Evolutionary conservation across 2,329 filamentous ascomycete species (phyloP).

Genomic region (Trichoderma pleuroti): DNA sequence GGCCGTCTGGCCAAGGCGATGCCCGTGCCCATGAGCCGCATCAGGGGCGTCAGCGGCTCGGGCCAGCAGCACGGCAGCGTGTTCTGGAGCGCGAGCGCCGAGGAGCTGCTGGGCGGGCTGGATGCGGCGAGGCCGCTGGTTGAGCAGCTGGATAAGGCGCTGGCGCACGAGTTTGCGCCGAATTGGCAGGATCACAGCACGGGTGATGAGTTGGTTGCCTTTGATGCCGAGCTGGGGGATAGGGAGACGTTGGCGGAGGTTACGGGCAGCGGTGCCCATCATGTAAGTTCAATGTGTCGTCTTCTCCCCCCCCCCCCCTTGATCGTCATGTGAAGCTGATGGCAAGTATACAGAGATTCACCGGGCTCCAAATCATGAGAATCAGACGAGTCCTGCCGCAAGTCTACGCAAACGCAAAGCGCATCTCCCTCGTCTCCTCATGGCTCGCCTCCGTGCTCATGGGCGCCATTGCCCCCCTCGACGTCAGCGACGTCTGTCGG

Average conservation of each 20-base stretch:
- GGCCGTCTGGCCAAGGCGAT: constrained; percentile 65
- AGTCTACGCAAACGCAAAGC: constrained; percentile 73
- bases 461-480: constrained; percentile 79
- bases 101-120: constrained; percentile 58
- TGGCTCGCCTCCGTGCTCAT: constrained; percentile 91
- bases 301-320: no score
- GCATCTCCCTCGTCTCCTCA: constrained; percentile 91
- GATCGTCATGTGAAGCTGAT: background rate
- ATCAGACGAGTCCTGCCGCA: constrained; percentile 77
- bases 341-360: constrained; percentile 68
- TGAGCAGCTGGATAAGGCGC: constrained; percentile 67
- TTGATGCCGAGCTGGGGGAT: constrained; percentile 69
- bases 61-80: constrained; percentile 98
- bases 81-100: constrained; percentile 77
- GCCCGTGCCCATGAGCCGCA: constrained; percentile 60
- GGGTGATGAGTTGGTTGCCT: constrained; percentile 83
- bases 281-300: constrained; percentile 60
- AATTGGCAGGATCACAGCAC: constrained; percentile 99
- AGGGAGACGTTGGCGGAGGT: constrained; percentile 67
- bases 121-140: constrained; percentile 60
- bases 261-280: constrained; percentile 91
- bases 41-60: constrained; percentile 82
- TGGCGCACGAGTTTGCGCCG: constrained; percentile 82
- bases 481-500: constrained; percentile 93
- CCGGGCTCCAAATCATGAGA: constrained; percentile 91